Base-by-base conservation (phyloP, 257 asterid species). In the Solanum lycopersicoides region DNA sequence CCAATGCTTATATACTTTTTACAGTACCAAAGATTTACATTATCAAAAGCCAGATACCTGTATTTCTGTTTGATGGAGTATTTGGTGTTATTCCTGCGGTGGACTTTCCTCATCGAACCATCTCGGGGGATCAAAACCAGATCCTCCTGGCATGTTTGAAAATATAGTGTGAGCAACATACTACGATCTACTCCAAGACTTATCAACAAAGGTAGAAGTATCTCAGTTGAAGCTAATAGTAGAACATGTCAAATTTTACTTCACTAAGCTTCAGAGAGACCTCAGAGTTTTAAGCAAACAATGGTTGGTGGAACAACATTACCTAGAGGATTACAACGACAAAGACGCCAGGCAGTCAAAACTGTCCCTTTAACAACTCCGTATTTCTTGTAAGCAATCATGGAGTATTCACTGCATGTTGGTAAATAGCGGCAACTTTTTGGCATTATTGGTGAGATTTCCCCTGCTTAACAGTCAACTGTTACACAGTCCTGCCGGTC, bases 291-390 rank as follows among this genome's bases (percentile, higher is more conserved):
- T 80, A 47, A 47, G 85, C 16, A 3, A 47, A 9, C 5, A 39
- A 7, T 39, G 42, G 42, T 39, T 39, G 18, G 32, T 80, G 69
- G 12, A 80, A 80, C 59, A 84, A 6, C 53, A 74, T 84, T 91
- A 95, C 98, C 98, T 12, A 97, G 94, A 87, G 98, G 98, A 88
- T 97, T 95, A 94, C 98, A 97, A 63, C 98, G 97, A 89, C 99
- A 96, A 59, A 96, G 88, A 20, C 99, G 98, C 94, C 98, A 95
- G 63, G 95, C 93, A 37, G 98, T 96, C 92, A 95, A 87, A 45
- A 94, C 39, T 13, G 95, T 93, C 37, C 99, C 98, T 89, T 95
- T 97, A 1, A 37, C 93, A 86, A 93, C 89, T 84, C 99, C 99
- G 87, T 95, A 97, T 88, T 95, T 97, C 94, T 93, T 93, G 93